Base-by-base conservation (phyloP, 2,329 filamentous ascomycete species). In the Phialemoniopsis sp. region DNA sequence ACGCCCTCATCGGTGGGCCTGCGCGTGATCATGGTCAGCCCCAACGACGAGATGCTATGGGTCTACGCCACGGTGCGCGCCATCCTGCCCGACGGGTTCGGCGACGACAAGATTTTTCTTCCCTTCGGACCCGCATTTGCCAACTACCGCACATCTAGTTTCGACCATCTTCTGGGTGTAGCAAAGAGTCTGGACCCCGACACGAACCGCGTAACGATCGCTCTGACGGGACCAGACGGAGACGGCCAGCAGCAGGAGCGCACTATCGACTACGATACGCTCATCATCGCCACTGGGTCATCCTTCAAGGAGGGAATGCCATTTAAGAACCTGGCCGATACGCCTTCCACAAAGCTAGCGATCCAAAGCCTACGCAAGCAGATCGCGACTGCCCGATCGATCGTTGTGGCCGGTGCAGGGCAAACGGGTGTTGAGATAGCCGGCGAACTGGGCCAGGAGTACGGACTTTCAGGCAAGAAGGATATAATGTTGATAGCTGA, bases 271-370 rank as follows among this genome's bases (percentile, higher is more conserved):
- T 82, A 80, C 49, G 66, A 78, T 46, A 67, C 66, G 16, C 59
- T 80, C 12, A 51, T 82, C 43, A 57, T 82, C 32, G 74, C 76
- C 10, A 81, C 77, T 3, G 77, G 78, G 8, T 57, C 70, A 4
- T 58, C 60, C 21, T 62, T 64, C 26, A 58, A 50, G 16, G 65
- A 62, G 5, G 56, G 53, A 42, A 60, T 72, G 56, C 73, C 76
- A 1, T 79, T 70, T 56, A 80, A 78, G 54, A 56, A 54, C 15
- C 46, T 70, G 8, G n/a, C n/a, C n/a, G n/a, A n/a, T n/a, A 65
- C 66, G 1, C 59, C 67, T 39, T 50, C 63, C 40, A 72, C 71
- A 19, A 64, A 62, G 38, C 52, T 55, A 1, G 56, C 55, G 15
- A 48, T 76, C 4, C 59, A 59, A 19, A 38, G 46, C 15, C 47